Percentiles rank a stretch among this genome's conserved stretches.
Conservation (phyloP, 73 alveolate species). For the Paramecium bursaria region DNA sequence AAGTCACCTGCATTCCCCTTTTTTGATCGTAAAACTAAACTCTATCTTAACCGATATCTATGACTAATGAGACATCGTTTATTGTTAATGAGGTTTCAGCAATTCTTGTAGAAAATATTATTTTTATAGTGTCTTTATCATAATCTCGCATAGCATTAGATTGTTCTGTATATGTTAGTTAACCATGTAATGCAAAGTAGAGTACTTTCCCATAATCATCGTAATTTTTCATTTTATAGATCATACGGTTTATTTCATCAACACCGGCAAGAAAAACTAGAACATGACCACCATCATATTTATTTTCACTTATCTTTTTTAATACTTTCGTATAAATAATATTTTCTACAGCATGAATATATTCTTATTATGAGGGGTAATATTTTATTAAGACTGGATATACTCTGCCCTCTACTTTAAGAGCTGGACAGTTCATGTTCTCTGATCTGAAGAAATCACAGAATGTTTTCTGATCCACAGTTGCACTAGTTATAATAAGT, state of each 20-base stretch:
- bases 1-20: not conserved
- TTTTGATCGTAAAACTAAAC: conserved; percentile 71
- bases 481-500: not conserved
- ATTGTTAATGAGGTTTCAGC: conserved; percentile 97
- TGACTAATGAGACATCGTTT: conserved; percentile 83
- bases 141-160: not conserved
- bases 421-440: conserved; percentile 51
- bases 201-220: not conserved
- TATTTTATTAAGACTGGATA: conserved; percentile 82
- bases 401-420: conserved; percentile 77
- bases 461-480: conserved; percentile 29
- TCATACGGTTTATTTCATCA: conserved; percentile 67
- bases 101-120: conserved; percentile 79
- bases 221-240: conserved; percentile 2
- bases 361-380: conserved; percentile 80
- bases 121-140: conserved; percentile 44
- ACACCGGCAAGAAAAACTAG: conserved; percentile 73
- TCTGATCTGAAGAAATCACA: not conserved
- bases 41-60: conserved; percentile 90
- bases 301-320: conserved; percentile 3
- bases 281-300: conserved; percentile 65
- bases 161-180: conserved; percentile 1
- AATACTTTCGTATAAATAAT: not conserved
- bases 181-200: conserved; percentile 25
- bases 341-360: conserved; percentile 72